phyloP scores from a whole-genome alignment of 179 eudicot genomes.

The Nepenthes alata region DNA sequence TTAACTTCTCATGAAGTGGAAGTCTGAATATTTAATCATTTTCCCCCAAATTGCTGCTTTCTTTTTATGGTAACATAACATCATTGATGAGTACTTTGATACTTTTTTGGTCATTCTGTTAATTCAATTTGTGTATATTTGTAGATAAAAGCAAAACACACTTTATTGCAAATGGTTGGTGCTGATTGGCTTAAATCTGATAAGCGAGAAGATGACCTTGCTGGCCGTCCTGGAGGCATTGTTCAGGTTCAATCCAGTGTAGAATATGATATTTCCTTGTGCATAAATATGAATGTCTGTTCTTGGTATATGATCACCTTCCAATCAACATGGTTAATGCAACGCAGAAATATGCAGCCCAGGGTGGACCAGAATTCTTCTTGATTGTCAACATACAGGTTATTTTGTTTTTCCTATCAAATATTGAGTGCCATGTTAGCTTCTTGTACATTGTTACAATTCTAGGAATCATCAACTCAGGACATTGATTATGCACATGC shows the following conservation, averaged over 20 bases:
- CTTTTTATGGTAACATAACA: no score
- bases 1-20: no score
- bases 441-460: no score
- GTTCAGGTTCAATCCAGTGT: slow-evolving; percentile 35
- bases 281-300: not conserved
- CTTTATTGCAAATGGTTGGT: slow-evolving; percentile 58
- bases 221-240: slow-evolving; percentile 53
- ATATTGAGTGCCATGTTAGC: no score
- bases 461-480: no score
- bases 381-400: slow-evolving; percentile 66
- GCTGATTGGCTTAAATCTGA: slow-evolving; percentile 66
- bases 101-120: no score
- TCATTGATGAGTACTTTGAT: no score
- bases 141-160: slow-evolving; percentile 47
- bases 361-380: slow-evolving; percentile 57
- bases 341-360: slow-evolving; percentile 45
- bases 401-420: not conserved
- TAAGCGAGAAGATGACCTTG: slow-evolving; percentile 66
- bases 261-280: not conserved
- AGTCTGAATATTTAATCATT: no score
- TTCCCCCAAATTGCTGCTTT: no score
- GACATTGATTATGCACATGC: no score
- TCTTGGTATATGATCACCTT: not conserved
- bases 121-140: not conserved
- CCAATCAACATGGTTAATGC: not conserved